Evolutionary conservation across 1,139 yeast genomes (phyloP), one percentile per base, ranked within the genome.

Genomic region (Yamadazyma diospyri): DNA sequence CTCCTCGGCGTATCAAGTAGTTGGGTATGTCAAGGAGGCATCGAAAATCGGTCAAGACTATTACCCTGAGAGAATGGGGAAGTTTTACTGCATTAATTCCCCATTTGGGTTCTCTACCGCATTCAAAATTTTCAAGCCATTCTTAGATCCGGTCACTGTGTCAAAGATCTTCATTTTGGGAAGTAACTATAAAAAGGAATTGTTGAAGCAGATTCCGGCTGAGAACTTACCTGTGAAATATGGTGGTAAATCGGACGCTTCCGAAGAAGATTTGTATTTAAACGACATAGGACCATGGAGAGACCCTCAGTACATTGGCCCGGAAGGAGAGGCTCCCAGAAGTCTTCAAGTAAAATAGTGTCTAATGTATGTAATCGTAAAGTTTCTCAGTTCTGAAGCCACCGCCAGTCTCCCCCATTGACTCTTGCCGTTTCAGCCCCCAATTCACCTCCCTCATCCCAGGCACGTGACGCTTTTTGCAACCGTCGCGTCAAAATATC

Each of bases 41-140:
- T 85, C 96, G 14, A 69, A 75, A 50, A 87, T 92, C 53, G 97
- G 97, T 42, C 98, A 92, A 67, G 87, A 92, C 69, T 92, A 84
- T 63, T 92, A 92, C 60, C 98, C 98, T n/a, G 98, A 92, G 70
- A 83, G 98, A 64, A 89, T 92, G 97, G 97, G 98, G 53, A 88
- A 87, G 63, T 92, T 92, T 57, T 92, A 87, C 65, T 69, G 89
- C 53, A 86, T 92, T 64, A 92, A 92, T 57, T 95, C 98, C 2
- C 98, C 98, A 42, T 92, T 88, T 59, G 98, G 98, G 4, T 92
- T 92, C 64, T 80, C 95, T 24, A 81, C 97, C 30, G 97, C 95
- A 23, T 92, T 92, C 72, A 78, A 78, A 57, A 58, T 89, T 41
- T 86, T 92, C 67, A 88, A 87, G 67, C 92, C 94, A 39, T 89